A percentile compares a stretch with the other conserved stretches of the same genome.
Conservation (phyloP, 805 yeast genomes). For the Zygotorulaspora chibaensis region DNA sequence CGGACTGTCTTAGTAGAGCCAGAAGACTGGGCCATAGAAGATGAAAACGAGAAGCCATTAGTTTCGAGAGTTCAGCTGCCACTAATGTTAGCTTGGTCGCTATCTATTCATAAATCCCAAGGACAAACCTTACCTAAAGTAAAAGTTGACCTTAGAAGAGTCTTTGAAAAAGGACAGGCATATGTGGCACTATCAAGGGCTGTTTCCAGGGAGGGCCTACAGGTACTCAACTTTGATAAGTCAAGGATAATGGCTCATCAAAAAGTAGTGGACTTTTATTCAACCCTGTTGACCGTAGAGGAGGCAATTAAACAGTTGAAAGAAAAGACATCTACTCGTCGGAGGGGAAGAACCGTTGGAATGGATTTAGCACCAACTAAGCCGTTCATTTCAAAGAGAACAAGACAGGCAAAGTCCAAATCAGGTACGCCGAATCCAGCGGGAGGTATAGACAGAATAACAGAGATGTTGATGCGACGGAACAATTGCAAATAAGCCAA, state of each 20-base stretch:
- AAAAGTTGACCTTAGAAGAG: conserved; percentile 66
- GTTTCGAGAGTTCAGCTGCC: conserved; percentile 82
- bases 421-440: conserved; percentile 7
- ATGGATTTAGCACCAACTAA: conserved; percentile 6
- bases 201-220: conserved; percentile 74
- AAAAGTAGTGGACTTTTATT: conserved; percentile 68
- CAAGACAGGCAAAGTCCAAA: conserved; percentile 9
- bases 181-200: conserved; percentile 95
- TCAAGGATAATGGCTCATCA: conserved; percentile 63
- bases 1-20: conserved; percentile 76
- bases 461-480: conserved; percentile 13
- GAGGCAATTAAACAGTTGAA: conserved; percentile 21
- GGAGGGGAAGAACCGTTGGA: conserved; percentile 5
- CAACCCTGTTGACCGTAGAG: conserved; percentile 38
- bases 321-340: not conserved
- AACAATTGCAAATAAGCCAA: not conserved
- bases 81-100: conserved; percentile 89
- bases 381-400: conserved; percentile 2
- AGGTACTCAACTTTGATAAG: conserved; percentile 67
- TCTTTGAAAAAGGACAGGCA: conserved; percentile 91
- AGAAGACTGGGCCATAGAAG: conserved; percentile 77
- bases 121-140: conserved; percentile 83
- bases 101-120: conserved; percentile 93
- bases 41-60: conserved; percentile 60
- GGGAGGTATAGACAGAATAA: conserved; percentile 12